These are phyloP conservation scores for Platanthera guangdongensis DNA, from an alignment of 106 monocot species.

Conservation along the genomic window DNA sequence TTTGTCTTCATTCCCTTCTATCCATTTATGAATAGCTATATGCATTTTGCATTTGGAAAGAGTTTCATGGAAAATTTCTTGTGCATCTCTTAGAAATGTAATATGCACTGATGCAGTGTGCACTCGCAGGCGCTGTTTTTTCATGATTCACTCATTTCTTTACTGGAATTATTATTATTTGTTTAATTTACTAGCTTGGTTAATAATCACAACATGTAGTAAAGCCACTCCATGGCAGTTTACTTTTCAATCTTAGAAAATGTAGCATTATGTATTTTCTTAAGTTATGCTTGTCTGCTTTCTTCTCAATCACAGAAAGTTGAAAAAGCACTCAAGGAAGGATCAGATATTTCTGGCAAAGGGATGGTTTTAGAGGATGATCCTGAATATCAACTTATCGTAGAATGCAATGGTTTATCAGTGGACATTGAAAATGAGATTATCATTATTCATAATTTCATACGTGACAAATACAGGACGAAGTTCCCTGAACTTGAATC, in stretches of 20 bases:
- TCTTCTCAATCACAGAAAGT: conserved; percentile 56
- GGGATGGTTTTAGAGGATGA: conserved; percentile 73
- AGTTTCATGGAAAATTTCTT: neutral
- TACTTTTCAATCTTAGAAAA: neutral
- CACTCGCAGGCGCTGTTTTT: neutral
- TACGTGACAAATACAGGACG: conserved; percentile 85
- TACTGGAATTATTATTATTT: neutral
- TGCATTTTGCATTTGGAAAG: neutral
- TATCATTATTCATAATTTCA: conserved; percentile 95
- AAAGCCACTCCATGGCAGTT: neutral
- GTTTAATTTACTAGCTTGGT: neutral
- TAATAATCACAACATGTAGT: neutral
- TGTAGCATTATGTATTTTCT: neutral
- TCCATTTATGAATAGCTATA: neutral
- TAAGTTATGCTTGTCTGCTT: neutral
- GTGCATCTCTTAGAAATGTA: neutral
- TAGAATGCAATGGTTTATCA: conserved; percentile 92
- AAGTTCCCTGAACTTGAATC: conserved; percentile 99
- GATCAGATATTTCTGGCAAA: conserved; percentile 42
- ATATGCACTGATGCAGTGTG: neutral
- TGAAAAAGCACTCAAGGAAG: conserved; percentile 76
- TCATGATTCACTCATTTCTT: neutral
- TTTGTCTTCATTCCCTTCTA: neutral
- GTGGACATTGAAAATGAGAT: conserved; percentile 97
- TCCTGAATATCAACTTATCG: conserved; percentile 92